phyloP scores from a whole-genome alignment of 768 basidiomycete genomes.

The Suillus spraguei region DNA sequence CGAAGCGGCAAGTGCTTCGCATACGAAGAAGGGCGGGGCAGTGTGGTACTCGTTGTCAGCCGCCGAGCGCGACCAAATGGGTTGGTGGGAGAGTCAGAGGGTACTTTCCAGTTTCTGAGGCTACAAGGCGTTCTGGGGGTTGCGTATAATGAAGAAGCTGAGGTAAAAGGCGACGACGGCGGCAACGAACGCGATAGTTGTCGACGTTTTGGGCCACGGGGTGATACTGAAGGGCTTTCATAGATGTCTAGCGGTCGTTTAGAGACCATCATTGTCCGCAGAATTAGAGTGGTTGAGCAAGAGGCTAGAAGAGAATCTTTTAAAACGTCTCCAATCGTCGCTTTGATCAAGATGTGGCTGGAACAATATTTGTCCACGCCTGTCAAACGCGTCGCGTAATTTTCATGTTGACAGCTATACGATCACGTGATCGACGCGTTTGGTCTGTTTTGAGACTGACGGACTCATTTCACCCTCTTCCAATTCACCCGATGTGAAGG shows the following conservation, averaged over 20 bases:
- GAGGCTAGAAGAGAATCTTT: neutral
- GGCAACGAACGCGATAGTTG: constrained; percentile 25
- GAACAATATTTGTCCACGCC: neutral
- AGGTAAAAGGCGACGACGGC: constrained; percentile 30
- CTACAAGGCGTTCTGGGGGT: constrained; percentile 39
- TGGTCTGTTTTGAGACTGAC: too few relatives aligned
- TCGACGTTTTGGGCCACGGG: constrained; percentile 32
- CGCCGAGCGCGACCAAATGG: constrained; percentile 63
- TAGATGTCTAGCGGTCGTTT: constrained; percentile 34
- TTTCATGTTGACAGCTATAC: constrained; percentile 3
- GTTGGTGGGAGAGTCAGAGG: constrained; percentile 71
- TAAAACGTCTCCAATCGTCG: neutral
- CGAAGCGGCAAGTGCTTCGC: constrained; percentile 64
- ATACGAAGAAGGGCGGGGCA: constrained; percentile 46
- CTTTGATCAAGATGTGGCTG: neutral
- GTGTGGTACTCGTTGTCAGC: constrained; percentile 37
- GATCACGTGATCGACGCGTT: constrained; percentile 15
- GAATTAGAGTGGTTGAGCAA: neutral
- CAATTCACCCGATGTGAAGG: neutral
- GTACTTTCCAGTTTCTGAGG: constrained; percentile 42
- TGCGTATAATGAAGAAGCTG: constrained; percentile 27
- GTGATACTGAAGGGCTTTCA: constrained; percentile 30
- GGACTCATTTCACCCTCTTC: neutral
- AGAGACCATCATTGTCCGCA: constrained; percentile 18
- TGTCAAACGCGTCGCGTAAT: constrained; percentile 18